A percentile compares a stretch with the other conserved stretches of the same genome.
These are phyloP conservation scores for Fraxinus pennsylvanica DNA, from an alignment of 257 asterid genomes.

Conservation along the genomic window DNA sequence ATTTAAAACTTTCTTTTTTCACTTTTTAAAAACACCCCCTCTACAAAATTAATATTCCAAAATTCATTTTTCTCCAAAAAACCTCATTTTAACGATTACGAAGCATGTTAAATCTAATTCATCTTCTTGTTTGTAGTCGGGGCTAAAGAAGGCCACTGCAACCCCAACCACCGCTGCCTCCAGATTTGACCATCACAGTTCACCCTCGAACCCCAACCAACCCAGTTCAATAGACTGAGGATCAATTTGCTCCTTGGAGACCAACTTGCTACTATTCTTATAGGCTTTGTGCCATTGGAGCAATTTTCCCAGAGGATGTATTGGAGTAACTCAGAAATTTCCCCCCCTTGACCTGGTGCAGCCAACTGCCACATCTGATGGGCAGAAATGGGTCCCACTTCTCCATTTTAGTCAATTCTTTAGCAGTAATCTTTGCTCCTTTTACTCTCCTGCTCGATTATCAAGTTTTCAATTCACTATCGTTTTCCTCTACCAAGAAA, in stretches of 20 bases:
- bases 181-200: neutral
- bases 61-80: no score
- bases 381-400: conserved; percentile 28
- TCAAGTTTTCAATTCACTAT: neutral
- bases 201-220: neutral
- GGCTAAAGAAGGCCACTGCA: no score
- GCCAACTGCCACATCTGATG: conserved; percentile 38
- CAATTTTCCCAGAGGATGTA: neutral
- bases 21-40: no score
- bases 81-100: no score
- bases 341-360: neutral
- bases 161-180: neutral
- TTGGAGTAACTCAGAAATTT: neutral
- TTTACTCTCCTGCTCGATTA: neutral
- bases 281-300: neutral
- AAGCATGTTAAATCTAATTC: no score
- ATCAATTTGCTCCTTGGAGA: no score
- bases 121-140: no score
- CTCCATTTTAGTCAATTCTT: conserved; percentile 26
- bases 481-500: conserved; percentile 6
- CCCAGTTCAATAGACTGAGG: neutral
- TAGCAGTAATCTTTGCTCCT: neutral
- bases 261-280: neutral
- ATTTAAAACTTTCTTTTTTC: no score
- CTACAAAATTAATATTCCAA: no score